Evolutionary conservation across 1,284 basidiomycete species (phyloP), one percentile per base, ranked within the genome.

Genomic region (Termitomyces sp.): DNA sequence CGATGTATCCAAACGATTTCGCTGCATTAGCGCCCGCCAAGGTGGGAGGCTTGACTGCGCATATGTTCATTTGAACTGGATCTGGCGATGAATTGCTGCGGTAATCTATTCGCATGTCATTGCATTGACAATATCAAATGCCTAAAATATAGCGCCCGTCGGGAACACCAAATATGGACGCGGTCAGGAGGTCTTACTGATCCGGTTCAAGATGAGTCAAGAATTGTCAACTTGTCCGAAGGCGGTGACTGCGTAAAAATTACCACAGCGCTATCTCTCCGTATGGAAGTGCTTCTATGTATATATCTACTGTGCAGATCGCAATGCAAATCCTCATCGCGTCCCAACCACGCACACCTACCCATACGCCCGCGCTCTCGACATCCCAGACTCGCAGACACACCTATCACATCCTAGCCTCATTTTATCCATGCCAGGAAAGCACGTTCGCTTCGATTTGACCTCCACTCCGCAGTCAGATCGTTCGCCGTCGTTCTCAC

Each of bases 391-490:
- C 46, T n/a, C n/a, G 17, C 3, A 24, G 3, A 4, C 13, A 13
- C 33, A 15, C 39, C 39, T 40, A 40, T 40, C 15, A 15, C 2
- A 8, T 17, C 28, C 31, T 36, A 48, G 21, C 21, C 21, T 6
- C 28, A 48, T 34, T 49, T 17, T 26, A 19, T 53, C 43, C 44
- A 66, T 65, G 66, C 62, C 65, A 30, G 63, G 60, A 34, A 66
- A 62, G 55, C 60, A 64, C 54, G 66, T 66, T 44, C 64, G 58
- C 52, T 67, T 67, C 12, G 58, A 45, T n/a, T 53, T 55, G 33
- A 58, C 63, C 8, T 47, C 58, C 10, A 61, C 57, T 12, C 61
- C 60, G 15, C 56, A 60, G 5, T 53, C 49, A 50, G 42, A 60
- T 41, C 57, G 17, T 38, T 61, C 59, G 30, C 12, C 60, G 38